phyloP scores from a whole-genome alignment of 495 filamentous ascomycete genomes.

The Neurospora hispaniola region DNA sequence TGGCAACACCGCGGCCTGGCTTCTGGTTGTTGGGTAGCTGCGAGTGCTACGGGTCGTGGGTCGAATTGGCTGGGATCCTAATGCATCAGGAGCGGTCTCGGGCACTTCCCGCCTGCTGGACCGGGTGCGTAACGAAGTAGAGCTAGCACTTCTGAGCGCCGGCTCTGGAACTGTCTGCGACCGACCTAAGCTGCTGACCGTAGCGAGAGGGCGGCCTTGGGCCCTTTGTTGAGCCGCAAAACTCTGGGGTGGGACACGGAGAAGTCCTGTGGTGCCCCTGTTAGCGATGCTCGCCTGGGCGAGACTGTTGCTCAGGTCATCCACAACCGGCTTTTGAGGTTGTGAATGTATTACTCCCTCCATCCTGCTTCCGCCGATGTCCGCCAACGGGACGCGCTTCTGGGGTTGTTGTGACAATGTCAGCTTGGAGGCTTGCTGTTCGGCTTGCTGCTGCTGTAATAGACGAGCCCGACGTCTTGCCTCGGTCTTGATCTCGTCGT shows the following conservation, averaged over 20 bases:
- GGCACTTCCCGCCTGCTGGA: neutral
- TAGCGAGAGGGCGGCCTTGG: constrained; percentile 25
- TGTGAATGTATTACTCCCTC: neutral
- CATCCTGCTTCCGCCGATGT: neutral
- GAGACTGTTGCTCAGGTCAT: constrained; percentile 16
- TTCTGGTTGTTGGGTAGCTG: constrained; percentile 15
- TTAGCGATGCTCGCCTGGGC: constrained; percentile 11
- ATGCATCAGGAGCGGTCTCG: constrained; percentile 7
- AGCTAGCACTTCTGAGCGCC: constrained; percentile 9
- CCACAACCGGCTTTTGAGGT: constrained; percentile 1
- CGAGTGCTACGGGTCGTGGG: constrained; percentile 17
- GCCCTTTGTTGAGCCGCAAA: constrained; percentile 51
- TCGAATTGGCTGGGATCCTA: constrained; percentile 2
- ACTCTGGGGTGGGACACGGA: constrained; percentile 41
- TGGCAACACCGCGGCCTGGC: constrained; percentile 3
- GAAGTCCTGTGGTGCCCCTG: constrained; percentile 18
- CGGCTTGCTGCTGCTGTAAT: constrained; percentile 12
- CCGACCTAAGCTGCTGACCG: constrained; percentile 5
- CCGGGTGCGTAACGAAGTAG: neutral
- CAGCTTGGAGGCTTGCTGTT: neutral
- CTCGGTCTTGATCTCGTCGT: constrained; percentile 32
- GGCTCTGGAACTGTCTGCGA: constrained; percentile 15
- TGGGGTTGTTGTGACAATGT: neutral
- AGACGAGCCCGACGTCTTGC: constrained; percentile 21
- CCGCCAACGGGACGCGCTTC: neutral